Percentiles rank a stretch among this genome's conserved stretches.
phyloP scores from a whole-genome alignment of 257 asterid species.

The Asclepias syriaca region DNA sequence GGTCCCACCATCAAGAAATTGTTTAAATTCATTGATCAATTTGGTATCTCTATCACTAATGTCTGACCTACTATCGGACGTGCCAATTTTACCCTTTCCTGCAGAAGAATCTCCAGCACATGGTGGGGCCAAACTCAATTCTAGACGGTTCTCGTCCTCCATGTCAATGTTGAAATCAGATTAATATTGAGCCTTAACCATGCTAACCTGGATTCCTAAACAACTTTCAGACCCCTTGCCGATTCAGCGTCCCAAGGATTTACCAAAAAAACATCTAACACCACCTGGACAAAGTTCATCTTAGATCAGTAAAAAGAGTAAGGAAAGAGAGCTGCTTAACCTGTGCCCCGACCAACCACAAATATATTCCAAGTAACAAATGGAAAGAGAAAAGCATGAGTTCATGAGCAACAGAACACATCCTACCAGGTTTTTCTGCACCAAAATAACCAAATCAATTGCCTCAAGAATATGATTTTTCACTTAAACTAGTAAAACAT shows the following conservation, averaged over 20 bases:
- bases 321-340: background rate
- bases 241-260: background rate
- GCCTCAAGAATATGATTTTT: background rate
- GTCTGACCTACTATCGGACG: slow-evolving; percentile 54
- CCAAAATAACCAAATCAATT: background rate
- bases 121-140: slow-evolving; percentile 72
- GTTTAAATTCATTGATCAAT: slow-evolving; percentile 82
- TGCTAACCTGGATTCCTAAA: background rate
- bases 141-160: slow-evolving; percentile 83
- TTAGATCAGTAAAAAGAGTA: background rate
- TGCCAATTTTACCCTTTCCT: slow-evolving; percentile 48
- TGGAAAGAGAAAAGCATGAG: background rate
- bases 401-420: background rate
- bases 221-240: background rate
- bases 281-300: slow-evolving; percentile 16
- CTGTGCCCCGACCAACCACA: background rate
- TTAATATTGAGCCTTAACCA: background rate
- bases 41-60: slow-evolving; percentile 77
- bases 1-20: slow-evolving; percentile 82
- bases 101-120: slow-evolving; percentile 63
- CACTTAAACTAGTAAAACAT: background rate
- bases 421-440: background rate
- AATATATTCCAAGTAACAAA: background rate
- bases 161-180: slow-evolving; percentile 24
- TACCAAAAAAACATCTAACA: background rate